A percentile compares a stretch with the other conserved stretches of the same genome.
These are phyloP conservation scores for Arctium lappa DNA, from an alignment of 129 eudicot genomes.

Conservation along the genomic window DNA sequence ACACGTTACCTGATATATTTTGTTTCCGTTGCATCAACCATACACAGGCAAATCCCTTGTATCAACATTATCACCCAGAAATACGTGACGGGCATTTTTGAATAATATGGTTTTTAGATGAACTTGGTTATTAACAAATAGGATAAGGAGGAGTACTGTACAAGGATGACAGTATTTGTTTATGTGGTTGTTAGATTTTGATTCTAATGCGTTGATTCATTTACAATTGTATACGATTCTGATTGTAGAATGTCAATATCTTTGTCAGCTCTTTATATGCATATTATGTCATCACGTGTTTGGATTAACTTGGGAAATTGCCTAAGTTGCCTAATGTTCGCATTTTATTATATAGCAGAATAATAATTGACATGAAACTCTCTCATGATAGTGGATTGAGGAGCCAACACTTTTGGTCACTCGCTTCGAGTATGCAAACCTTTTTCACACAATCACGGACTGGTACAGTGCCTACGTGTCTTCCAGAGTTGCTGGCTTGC, in stretches of 20 bases:
- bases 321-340: not conserved
- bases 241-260: not conserved
- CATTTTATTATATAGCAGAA: not conserved
- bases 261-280: not conserved
- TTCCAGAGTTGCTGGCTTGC: constrained; percentile 74
- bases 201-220: not conserved
- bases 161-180: not conserved
- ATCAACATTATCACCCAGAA: not conserved
- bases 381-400: constrained; percentile 86
- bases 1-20: not conserved
- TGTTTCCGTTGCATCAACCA: not conserved
- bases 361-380: constrained; percentile 25
- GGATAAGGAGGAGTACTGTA: not conserved
- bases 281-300: constrained; percentile 2
- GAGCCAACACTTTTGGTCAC: constrained; percentile 91
- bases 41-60: not conserved
- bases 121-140: not conserved
- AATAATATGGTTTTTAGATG: not conserved
- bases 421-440: constrained; percentile 93
- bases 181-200: not conserved
- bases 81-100: too few relatives aligned
- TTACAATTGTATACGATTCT: not conserved
- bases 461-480: constrained; percentile 97
- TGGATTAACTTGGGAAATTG: not conserved
- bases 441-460: constrained; percentile 93